Evolutionary conservation across 139 green algal species (phyloP), one percentile per base, ranked within the genome.

Genomic region (Edaphochlamys debaryana): DNA sequence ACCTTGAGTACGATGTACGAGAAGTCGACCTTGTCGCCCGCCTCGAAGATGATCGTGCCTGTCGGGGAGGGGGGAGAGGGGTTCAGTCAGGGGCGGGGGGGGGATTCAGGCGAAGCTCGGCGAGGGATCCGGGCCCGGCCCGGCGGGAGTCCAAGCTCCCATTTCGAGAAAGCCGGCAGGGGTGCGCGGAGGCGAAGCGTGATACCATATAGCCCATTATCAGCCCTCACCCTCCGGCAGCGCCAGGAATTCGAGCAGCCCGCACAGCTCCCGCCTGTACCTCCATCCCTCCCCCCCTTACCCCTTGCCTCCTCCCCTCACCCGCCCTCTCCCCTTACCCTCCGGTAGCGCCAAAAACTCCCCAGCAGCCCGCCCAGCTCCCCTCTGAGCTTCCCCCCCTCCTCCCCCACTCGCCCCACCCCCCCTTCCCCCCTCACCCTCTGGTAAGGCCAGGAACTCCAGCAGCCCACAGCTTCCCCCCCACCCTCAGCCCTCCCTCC

Each of bases 21-120:
- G 76, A 87, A 87, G 81, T 86, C 81, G 11, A 87, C 52, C 41
- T 79, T 82, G 79, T 90, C 86, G 25, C 81, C 81, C 77, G 87
- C 77, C 50, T 87, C 76, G 63, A 87, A 90, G 20, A 90, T 23
- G 1, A 50, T 62, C 13, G 77, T 60, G 32, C 79, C 85, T 89
- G 17, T 58, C 2, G 23, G 54, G 48, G 25, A 8, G 38, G 54
- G 8, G 56, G 27, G 34, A 15, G n/a, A 67, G 30, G 22, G 58
- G 58, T 2, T 3, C 3, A 9, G n/a, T n/a, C n/a, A n/a, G n/a
- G n/a, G n/a, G n/a, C n/a, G n/a, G n/a, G n/a, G n/a, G n/a, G n/a
- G n/a, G n/a, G n/a, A n/a, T n/a, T n/a, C n/a, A n/a, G n/a, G n/a
- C n/a, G n/a, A n/a, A n/a, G n/a, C n/a, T n/a, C n/a, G n/a, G n/a